phyloP scores from a whole-genome alignment of 2,329 filamentous ascomycete genomes.

The Pestalotiopsis sp. region DNA sequence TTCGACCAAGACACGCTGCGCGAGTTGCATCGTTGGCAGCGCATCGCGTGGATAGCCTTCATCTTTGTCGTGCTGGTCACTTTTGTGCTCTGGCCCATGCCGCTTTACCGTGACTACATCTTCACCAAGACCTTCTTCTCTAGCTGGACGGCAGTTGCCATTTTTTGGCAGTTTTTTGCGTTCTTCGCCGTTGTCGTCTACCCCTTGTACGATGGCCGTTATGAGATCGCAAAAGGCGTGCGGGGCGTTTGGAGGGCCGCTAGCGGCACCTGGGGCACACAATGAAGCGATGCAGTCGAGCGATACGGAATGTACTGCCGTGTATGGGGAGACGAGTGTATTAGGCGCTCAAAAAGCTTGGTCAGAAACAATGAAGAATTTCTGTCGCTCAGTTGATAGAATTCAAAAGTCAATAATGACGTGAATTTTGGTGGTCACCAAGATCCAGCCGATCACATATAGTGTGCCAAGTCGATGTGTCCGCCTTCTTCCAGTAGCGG shows the following conservation, averaged over 20 bases:
- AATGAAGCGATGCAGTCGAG: not conserved
- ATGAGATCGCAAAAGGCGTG: constrained; percentile 35
- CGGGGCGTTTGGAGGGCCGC: constrained; percentile 4
- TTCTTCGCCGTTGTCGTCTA: constrained; percentile 48
- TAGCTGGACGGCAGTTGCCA: constrained; percentile 46
- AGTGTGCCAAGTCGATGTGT: constrained; percentile 52
- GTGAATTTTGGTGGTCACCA: not conserved
- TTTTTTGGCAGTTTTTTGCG: constrained; percentile 51
- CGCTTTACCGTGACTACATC: constrained; percentile 50
- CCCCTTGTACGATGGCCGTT: constrained; percentile 48
- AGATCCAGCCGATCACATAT: constrained; percentile 25
- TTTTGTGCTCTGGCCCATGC: constrained; percentile 50
- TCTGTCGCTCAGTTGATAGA: too few relatives aligned
- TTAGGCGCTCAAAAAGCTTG: too few relatives aligned
- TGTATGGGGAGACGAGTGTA: too few relatives aligned
- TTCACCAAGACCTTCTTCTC: constrained; percentile 49
- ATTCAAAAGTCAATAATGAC: too few relatives aligned
- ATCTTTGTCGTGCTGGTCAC: constrained; percentile 46
- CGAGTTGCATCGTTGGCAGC: constrained; percentile 38
- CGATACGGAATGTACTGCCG: too few relatives aligned
- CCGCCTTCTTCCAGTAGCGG: constrained; percentile 53
- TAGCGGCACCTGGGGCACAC: not conserved
- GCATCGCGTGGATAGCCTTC: constrained; percentile 42
- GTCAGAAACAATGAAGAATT: too few relatives aligned
- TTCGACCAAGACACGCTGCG: constrained; percentile 38